Evolutionary conservation across 225 moss, liverwort and hornwort genomes (phyloP).

Genomic region (Pleurozium schreberi): DNA sequence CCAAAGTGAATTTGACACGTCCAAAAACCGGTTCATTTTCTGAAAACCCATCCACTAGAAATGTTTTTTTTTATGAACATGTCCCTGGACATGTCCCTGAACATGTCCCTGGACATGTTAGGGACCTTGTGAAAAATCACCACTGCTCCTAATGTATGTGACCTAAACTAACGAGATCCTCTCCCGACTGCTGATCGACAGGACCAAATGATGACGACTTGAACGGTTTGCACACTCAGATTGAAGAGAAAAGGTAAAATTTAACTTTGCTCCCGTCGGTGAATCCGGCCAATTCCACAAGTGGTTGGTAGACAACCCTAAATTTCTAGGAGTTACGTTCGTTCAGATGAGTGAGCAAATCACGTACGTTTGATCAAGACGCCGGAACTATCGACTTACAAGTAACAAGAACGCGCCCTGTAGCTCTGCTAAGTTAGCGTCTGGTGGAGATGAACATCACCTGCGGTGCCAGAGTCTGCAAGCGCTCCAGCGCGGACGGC

Average conservation of each 20-base stretch:
- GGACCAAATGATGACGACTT: background rate
- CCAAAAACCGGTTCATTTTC: no score
- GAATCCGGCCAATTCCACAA: background rate
- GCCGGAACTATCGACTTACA: background rate
- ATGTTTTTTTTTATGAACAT: no score
- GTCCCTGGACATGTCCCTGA: no score
- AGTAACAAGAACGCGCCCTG: background rate
- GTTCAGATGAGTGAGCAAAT: background rate
- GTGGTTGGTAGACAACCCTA: background rate
- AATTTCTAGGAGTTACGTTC: background rate
- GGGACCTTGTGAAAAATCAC: no score
- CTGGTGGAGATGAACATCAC: conserved; percentile 19
- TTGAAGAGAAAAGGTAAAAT: background rate
- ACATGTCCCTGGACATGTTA: no score
- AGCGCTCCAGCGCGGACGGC: background rate
- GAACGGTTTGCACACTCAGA: background rate
- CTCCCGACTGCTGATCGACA: background rate
- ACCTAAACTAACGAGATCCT: background rate
- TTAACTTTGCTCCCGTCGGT: background rate
- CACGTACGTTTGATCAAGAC: background rate
- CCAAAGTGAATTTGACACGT: no score
- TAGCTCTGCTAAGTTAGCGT: background rate
- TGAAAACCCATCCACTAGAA: no score
- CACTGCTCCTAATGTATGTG: background rate
- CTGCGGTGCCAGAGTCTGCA: conserved; percentile 13